phyloP scores from a whole-genome alignment of 2,329 filamentous ascomycete species.

The Pseudogymnoascus sp. region DNA sequence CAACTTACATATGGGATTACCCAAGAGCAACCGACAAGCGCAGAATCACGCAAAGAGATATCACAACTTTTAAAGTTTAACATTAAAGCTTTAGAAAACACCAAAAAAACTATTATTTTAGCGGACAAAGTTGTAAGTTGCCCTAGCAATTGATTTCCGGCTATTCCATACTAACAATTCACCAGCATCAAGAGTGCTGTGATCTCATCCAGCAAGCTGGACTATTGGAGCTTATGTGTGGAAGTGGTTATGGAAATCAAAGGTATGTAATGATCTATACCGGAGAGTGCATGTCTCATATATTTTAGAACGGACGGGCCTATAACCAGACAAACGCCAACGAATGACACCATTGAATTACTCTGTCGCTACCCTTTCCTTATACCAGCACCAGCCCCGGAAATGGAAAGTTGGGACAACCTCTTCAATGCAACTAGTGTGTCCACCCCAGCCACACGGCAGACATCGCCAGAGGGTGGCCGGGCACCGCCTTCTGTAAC shows the following conservation, averaged over 20 bases:
- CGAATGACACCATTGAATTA: background rate
- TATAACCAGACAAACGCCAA: background rate
- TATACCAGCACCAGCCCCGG: background rate
- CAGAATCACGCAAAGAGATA: background rate
- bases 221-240: background rate
- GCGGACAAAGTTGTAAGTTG: constrained; percentile 6
- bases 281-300: background rate
- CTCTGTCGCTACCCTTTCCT: constrained; percentile 8
- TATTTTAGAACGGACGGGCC: background rate
- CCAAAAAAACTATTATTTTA: background rate
- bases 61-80: background rate
- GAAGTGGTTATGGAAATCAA: background rate
- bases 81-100: constrained; percentile 1
- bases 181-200: background rate
- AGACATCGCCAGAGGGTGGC: background rate
- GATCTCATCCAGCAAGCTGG: background rate
- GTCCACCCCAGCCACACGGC: background rate
- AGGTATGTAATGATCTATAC: background rate
- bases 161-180: background rate
- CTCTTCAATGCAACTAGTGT: constrained; percentile 9
- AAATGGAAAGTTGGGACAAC: constrained; percentile 5
- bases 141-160: background rate
- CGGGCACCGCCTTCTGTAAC: background rate
- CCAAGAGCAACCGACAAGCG: background rate
- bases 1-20: background rate